These are phyloP conservation scores for Trichoderma harzianum DNA, from an alignment of 2,329 filamentous ascomycete species.

Conservation along the genomic window DNA sequence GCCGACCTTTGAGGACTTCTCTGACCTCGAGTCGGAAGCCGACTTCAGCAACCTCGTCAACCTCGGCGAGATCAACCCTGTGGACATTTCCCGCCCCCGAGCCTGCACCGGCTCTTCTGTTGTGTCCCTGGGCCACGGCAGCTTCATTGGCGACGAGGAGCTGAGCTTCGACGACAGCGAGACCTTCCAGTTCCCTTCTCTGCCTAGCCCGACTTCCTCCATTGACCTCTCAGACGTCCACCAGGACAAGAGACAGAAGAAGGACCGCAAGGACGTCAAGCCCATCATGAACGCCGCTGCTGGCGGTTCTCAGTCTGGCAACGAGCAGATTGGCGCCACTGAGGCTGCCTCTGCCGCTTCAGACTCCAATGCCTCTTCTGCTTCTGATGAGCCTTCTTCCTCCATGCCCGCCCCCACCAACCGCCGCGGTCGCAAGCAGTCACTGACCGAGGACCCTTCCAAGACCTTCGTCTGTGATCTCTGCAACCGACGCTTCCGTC, in stretches of 20 bases:
- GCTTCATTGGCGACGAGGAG: conserved; percentile 72
- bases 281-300: conserved; percentile 44
- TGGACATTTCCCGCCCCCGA: conserved; percentile 67
- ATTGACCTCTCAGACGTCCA: conserved; percentile 43
- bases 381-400: conserved; percentile 44
- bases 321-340: conserved; percentile 35
- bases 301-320: conserved; percentile 33
- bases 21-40: conserved; percentile 87
- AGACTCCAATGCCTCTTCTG: conserved; percentile 40
- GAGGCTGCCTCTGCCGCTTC: conserved; percentile 37
- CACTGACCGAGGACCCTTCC: conserved; percentile 91
- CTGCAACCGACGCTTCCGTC: conserved; percentile 94
- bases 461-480: conserved; percentile 98
- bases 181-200: conserved; percentile 55
- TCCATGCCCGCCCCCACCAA: conserved; percentile 61
- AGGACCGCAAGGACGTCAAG: conserved; percentile 45
- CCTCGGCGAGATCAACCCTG: conserved; percentile 47
- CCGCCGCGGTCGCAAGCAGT: conserved; percentile 97
- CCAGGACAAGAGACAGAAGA: conserved; percentile 57
- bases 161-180: conserved; percentile 71
- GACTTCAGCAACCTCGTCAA: conserved; percentile 73
- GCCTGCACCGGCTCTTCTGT: conserved; percentile 66
- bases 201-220: conserved; percentile 56
- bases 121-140: conserved; percentile 69
- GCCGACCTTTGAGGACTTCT: conserved; percentile 77